Percentiles rank a stretch among this genome's conserved stretches.
Evolutionary conservation across 2,329 filamentous ascomycete species (phyloP).

Genomic region (Lizonia empirigonia): DNA sequence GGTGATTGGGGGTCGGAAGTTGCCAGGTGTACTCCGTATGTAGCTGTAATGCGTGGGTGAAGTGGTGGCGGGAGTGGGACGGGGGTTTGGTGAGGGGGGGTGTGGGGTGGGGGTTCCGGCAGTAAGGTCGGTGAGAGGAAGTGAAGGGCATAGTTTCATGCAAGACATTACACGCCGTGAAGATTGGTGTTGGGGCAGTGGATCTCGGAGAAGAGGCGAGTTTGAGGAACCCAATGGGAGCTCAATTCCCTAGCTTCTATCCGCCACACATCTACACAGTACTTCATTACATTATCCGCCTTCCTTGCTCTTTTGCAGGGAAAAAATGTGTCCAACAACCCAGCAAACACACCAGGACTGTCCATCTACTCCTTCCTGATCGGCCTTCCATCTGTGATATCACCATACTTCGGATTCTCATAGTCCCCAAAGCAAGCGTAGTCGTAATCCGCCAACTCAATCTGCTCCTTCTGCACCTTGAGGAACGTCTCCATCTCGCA

Average conservation of each 20-base stretch:
- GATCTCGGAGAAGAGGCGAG: neutral
- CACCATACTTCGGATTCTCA: slow-evolving; percentile 55
- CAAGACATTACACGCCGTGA: too few species aligned
- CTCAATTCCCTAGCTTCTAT: too few species aligned
- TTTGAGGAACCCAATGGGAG: too few species aligned
- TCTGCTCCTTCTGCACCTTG: slow-evolving; percentile 63
- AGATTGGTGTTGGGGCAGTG: too few species aligned
- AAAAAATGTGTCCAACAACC: neutral
- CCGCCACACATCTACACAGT: too few species aligned
- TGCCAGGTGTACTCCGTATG: slow-evolving; percentile 2
- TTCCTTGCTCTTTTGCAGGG: neutral
- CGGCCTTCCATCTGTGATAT: slow-evolving; percentile 58
- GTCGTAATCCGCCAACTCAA: slow-evolving; percentile 65
- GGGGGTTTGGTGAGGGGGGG: neutral
- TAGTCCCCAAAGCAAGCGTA: slow-evolving; percentile 69
- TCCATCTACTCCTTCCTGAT: slow-evolving; percentile 16
- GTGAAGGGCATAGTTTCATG: neutral
- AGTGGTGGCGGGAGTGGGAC: neutral
- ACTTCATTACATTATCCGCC: neutral
- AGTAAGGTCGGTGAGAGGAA: slow-evolving; percentile 6
- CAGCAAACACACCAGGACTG: neutral
- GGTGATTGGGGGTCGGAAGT: neutral
- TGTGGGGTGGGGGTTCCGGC: too few species aligned
- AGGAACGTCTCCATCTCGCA: slow-evolving; percentile 75
- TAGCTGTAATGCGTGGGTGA: neutral